Base-by-base conservation (phyloP, 768 basidiomycete genomes). In the Boletus reticuloceps region DNA sequence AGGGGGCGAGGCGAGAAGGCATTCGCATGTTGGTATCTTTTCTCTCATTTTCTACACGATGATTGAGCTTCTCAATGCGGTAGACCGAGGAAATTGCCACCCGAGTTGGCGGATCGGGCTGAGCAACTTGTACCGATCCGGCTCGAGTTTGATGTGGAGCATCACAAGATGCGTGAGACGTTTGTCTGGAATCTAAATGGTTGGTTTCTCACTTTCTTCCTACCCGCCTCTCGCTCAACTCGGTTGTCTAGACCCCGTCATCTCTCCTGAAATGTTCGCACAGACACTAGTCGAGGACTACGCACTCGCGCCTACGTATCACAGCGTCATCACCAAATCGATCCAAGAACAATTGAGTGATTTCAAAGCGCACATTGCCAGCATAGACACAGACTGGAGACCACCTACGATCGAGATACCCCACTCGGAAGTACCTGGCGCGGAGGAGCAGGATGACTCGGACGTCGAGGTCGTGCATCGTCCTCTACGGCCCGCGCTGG, bases 161-260 rank as follows among this genome's bases (percentile, higher is more conserved):
- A 91, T 64, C 87, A 91, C 67, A 91, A 88, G 74, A 87, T 98
- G 79, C 84, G 94, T 27, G 97, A 99, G 68, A 94, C 96, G 0
- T 98, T 98, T 73, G 82, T 97, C 43, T 99, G 96, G 97, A 97
- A 99, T 65, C 72, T 95, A 43, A 89, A 89, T 60, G 96, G 95
- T 97, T 53, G n/a, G 83, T 75, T 44, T 29, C 3, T 3, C 54
- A 9, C 2, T 43, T 38, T 20, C 47, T 27, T 11, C 9, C 5
- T 25, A 4, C 34, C 29, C 17, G 31, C 6, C 38, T 22, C 36
- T 50, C 31, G 41, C 39, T 43, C 47, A 54, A 14, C 12, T 20
- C 41, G 27, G 41, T 50, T 7, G 32, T 52, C 38, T 19, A 97
- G 96, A 98, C 71, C 86, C 91, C 1, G 75, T 94, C 46, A 84